These are phyloP conservation scores for Fagus sylvatica DNA, from an alignment of 306 rosid genomes.

Conservation along the genomic window DNA sequence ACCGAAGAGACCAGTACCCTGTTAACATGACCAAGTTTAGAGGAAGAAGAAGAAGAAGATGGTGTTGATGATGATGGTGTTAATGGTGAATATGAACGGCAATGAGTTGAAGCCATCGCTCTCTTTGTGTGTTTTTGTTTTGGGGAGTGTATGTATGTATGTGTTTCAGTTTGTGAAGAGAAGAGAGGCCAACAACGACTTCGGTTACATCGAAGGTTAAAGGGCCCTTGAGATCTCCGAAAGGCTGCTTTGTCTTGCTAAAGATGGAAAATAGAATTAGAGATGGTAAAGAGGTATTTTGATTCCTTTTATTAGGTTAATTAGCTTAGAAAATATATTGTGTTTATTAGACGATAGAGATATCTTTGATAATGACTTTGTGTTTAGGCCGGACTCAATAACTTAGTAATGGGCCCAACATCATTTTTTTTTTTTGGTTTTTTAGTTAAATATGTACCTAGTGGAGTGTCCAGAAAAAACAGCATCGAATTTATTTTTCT, in stretches of 20 bases:
- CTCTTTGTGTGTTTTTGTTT: no score
- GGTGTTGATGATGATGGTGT: conserved; percentile 13
- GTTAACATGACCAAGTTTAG: conserved; percentile 20
- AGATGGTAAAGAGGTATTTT: background rate
- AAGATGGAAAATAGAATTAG: background rate
- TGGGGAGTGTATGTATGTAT: no score
- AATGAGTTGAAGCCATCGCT: conserved; percentile 57
- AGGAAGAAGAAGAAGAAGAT: conserved; percentile 9
- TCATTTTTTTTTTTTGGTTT: background rate
- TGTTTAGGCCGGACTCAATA: background rate
- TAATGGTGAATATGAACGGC: conserved; percentile 32
- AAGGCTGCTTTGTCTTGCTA: conserved; percentile 44
- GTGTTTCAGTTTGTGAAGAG: background rate
- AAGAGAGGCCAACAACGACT: conserved; percentile 2
- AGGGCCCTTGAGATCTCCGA: conserved; percentile 85
- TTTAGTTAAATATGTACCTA: background rate
- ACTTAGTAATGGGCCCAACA: background rate
- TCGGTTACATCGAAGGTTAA: conserved; percentile 50
- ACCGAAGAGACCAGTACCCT: conserved; percentile 27
- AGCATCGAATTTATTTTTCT: no score
- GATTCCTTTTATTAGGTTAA: background rate
- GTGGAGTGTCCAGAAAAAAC: background rate
- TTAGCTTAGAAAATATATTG: background rate
- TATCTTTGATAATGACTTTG: background rate
- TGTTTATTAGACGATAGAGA: background rate